Base-by-base conservation (phyloP, 129 eudicot genomes). In the Cynara cardunculus region DNA sequence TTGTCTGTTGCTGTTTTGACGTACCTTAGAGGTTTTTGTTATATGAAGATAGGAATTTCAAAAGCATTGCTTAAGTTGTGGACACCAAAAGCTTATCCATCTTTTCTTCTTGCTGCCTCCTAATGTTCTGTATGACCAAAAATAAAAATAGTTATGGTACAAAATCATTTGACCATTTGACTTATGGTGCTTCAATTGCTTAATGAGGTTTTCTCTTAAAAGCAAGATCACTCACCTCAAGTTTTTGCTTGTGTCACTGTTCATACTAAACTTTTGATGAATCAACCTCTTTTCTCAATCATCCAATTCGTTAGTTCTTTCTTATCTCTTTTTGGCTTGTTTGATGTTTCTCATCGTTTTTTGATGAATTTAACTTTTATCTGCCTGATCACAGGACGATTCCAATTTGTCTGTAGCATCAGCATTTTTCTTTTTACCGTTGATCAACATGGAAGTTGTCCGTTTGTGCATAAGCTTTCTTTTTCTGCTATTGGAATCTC, bases 331-430 rank as follows among this genome's bases (percentile, higher is more conserved):
- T 67, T 84, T 76, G 72, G 61, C 39, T 71, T 30, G 77, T 79
- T 61, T 16, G 73, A 64, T 64, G 65, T n/a, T 65, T 64, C 56
- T 80, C 46, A 14, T 86, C 49, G 22, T 19, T 68, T 25, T 71
- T 77, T 35, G 73, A 78, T 79, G 69, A 77, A 64, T 74, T 90
- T 85, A 82, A 89, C 88, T 82, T 69, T 41, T 80, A 69, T 84
- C 84, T 90, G 83, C 80, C 90, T 87, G 89, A 85, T 90, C 90
- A 91, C 97, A 93, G 97, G 97, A 80, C 80, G 79, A 11, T 79
- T 87, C 87, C 73, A 81, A 81, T 80, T 75, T 88, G 87, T 85
- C 90, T 81, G 74, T 85, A 79, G 82, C 87, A 80, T 85, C 74
- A 87, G 92, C 80, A 22, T 73, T 85, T 74, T 83, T 75, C 72